Base-by-base conservation (phyloP, 2,329 filamentous ascomycete genomes). In the Cordyceps farinosa region DNA sequence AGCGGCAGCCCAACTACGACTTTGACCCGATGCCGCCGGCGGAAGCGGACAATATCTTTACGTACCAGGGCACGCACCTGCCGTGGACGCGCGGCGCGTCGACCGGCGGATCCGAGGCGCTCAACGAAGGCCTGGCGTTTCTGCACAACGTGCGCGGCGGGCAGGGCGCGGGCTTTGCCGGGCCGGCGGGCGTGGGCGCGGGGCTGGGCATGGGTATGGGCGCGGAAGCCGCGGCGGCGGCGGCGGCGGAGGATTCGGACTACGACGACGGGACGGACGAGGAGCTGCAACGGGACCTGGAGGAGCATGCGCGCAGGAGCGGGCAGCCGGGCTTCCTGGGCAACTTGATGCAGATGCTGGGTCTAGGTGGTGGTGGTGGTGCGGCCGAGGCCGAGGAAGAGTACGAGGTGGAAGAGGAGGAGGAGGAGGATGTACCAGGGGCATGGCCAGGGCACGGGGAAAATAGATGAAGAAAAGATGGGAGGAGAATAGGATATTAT, bases 21-120 rank as follows among this genome's bases (percentile, higher is more conserved):
- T 95, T 91, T 29, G 93, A 97, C 71, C 92, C 92, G 1, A 78
- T 97, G 15, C 91, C 92, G 27, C 93, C 92, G 1, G 75, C 82
- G 0, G 77, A 84, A 44, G 75, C 77, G 17, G 76, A 82, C 9
- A 86, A 87, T 66, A 72, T 82, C 10, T 84, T 85, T 66, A 80
- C 79, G 0, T 72, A 76, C 64, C 69, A 75, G 10, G 74, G 74
- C 34, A 78, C 80, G 64, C 70, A 68, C 59, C 69, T 77, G 45
- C 81, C 80, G 0, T 84, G 80, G 80, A 48, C 7, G 67, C 71
- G 11, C 64, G 63, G 22, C 67, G 65, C 27, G 66, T 69, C n/a
- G 15, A 15, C 44, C n/a, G 55, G 42, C 44, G n/a, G 30, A 36
- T 8, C 13, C 29, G 45, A 44, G 7, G 32, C 40, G 13, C 9